Percentiles rank a stretch among this genome's conserved stretches.
phyloP scores from a whole-genome alignment of 140 eudicot genomes.

The Flaveria floridana region DNA sequence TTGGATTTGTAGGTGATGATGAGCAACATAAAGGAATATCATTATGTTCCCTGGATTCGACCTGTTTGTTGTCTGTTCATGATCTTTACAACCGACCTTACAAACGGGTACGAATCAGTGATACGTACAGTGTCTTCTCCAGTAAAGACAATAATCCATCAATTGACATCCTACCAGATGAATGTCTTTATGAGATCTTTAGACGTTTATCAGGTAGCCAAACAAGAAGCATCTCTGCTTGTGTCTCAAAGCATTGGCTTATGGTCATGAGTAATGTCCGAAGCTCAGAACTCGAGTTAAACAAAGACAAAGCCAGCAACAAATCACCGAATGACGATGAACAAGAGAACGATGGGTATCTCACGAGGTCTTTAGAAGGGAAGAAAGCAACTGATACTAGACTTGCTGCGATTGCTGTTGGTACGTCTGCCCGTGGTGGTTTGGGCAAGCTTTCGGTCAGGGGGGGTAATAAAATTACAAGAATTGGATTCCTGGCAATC shows the following conservation, averaged over 20 bases:
- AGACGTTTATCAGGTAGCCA: slow-evolving; percentile 63
- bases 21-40: slow-evolving; percentile 44
- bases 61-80: slow-evolving; percentile 39
- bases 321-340: slow-evolving; percentile 32
- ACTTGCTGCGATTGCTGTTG: slow-evolving; percentile 86
- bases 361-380: slow-evolving; percentile 82
- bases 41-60: slow-evolving; percentile 48
- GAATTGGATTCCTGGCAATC: slow-evolving; percentile 58
- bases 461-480: slow-evolving; percentile 64
- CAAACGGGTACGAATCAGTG: slow-evolving; percentile 59
- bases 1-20: slow-evolving; percentile 59
- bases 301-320: slow-evolving; percentile 34
- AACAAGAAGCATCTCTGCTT: slow-evolving; percentile 63
- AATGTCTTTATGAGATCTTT: slow-evolving; percentile 87
- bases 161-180: slow-evolving; percentile 77
- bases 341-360: slow-evolving; percentile 60
- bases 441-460: slow-evolving; percentile 83
- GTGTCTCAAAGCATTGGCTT: slow-evolving; percentile 92
- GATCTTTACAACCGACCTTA: slow-evolving; percentile 60
- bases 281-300: slow-evolving; percentile 44
- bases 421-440: slow-evolving; percentile 85
- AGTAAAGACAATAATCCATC: slow-evolving; percentile 45
- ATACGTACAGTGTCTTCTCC: slow-evolving; percentile 35
- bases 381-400: slow-evolving; percentile 81
- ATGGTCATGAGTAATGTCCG: slow-evolving; percentile 47